Evolutionary conservation across 2,329 filamentous ascomycete genomes (phyloP).

Genomic region (Tolypocladium inflatum): DNA sequence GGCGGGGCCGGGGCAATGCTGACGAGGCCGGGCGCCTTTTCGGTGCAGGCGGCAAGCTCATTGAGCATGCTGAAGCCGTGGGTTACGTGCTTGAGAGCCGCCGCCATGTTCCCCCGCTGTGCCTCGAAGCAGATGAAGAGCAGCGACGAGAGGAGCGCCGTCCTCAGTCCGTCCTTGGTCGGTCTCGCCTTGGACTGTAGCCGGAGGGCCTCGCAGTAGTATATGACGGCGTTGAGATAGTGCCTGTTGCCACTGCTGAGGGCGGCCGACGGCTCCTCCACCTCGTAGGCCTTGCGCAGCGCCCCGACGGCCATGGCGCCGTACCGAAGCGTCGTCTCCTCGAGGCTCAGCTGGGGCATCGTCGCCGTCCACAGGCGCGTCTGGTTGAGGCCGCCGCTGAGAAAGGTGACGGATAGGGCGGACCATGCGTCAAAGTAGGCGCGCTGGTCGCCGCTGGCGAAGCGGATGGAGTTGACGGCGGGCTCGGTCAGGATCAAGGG

Average conservation of each 20-base stretch:
- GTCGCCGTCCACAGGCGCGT: constrained; percentile 28
- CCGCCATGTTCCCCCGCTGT: constrained; percentile 27
- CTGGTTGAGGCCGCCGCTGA: constrained; percentile 23
- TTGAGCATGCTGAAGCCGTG: constrained; percentile 31
- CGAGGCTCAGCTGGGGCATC: constrained; percentile 28
- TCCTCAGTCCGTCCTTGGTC: constrained; percentile 24
- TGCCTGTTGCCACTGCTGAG: constrained; percentile 21
- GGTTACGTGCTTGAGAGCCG: constrained; percentile 29
- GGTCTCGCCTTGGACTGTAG: constrained; percentile 26
- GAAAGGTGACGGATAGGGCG: constrained; percentile 21
- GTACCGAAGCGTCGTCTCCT: constrained; percentile 26
- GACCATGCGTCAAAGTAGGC: constrained; percentile 30
- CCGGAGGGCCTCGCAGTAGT: constrained; percentile 31
- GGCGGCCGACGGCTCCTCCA: constrained; percentile 10
- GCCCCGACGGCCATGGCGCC: constrained; percentile 32
- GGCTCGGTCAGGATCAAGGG: constrained; percentile 22
- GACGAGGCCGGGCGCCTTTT: constrained; percentile 24
- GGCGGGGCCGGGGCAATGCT: constrained; percentile 27
- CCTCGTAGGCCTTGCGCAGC: constrained; percentile 22
- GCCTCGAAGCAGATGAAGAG: constrained; percentile 32
- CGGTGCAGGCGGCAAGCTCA: constrained; percentile 24
- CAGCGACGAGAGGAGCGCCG: constrained; percentile 27
- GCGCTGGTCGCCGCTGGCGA: constrained; percentile 22
- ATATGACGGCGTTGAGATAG: constrained; percentile 28
- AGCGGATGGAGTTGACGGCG: constrained; percentile 21